phyloP scores from a whole-genome alignment of 2,329 filamentous ascomycete genomes.

The Aspergillus pseudoglaucus region DNA sequence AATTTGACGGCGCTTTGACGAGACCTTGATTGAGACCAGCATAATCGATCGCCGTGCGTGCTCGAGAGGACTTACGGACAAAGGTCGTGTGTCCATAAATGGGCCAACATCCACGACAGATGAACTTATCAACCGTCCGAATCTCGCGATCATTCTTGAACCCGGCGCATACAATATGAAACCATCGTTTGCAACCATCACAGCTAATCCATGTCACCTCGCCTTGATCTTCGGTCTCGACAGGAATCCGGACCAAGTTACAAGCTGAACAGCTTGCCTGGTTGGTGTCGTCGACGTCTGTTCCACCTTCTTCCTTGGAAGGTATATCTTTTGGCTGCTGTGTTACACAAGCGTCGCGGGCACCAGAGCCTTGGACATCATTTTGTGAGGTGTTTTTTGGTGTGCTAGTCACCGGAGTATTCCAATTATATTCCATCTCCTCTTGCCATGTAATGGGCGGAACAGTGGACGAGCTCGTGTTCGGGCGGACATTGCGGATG shows the following conservation, averaged over 20 bases:
- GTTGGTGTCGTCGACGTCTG: conserved; percentile 20
- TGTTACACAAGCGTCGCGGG: conserved; percentile 2
- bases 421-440: conserved; percentile 17
- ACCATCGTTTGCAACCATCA: conserved; percentile 63
- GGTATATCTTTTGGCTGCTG: conserved; percentile 11
- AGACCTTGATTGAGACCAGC: conserved; percentile 61
- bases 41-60: conserved; percentile 62
- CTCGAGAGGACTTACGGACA: conserved; percentile 60
- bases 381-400: conserved; percentile 8
- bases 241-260: conserved; percentile 47
- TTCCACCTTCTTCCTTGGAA: conserved; percentile 24
- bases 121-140: conserved; percentile 62
- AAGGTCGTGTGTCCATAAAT: conserved; percentile 58
- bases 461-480: conserved; percentile 32
- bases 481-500: conserved; percentile 31
- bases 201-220: conserved; percentile 58
- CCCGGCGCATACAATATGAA: conserved; percentile 60
- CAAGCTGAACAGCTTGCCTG: conserved; percentile 53
- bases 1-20: conserved; percentile 58
- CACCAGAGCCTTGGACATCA: conserved; percentile 4
- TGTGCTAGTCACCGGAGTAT: conserved; percentile 6
- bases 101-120: conserved; percentile 55
- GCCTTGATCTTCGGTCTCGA: conserved; percentile 48
- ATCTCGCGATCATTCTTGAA: conserved; percentile 60
- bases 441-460: conserved; percentile 29